A percentile compares a stretch with the other conserved stretches of the same genome.
Conservation (phyloP, 2,329 filamentous ascomycete species). For the Xylaria sp. region DNA sequence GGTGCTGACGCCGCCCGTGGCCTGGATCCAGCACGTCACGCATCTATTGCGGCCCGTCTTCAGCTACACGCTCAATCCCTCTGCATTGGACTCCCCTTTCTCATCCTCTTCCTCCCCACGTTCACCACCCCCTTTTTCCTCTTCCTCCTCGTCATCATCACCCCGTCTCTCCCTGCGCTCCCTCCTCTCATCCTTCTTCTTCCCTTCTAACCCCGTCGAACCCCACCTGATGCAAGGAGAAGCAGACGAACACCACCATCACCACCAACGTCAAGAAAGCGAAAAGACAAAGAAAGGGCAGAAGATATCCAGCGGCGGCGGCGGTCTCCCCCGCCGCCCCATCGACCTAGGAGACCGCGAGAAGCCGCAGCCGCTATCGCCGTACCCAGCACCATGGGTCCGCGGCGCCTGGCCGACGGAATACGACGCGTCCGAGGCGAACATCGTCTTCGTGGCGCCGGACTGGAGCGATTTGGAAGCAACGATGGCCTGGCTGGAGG, state of each 20-base stretch:
- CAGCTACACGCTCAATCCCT: slow-evolving; percentile 45
- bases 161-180: slow-evolving; percentile 3
- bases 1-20: slow-evolving; percentile 59
- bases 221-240: background rate
- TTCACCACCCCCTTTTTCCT: background rate
- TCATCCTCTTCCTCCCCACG: background rate
- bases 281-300: too few species aligned
- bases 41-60: slow-evolving; percentile 60
- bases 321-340: slow-evolving; percentile 31
- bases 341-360: slow-evolving; percentile 27
- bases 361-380: slow-evolving; percentile 13
- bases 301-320: background rate
- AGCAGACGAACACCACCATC: background rate
- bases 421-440: slow-evolving; percentile 42
- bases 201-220: background rate
- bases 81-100: slow-evolving; percentile 4
- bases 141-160: background rate
- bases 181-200: background rate
- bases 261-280: background rate
- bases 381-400: slow-evolving; percentile 49
- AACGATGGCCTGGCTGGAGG: slow-evolving; percentile 59
- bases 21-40: slow-evolving; percentile 62
- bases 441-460: slow-evolving; percentile 60
- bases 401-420: slow-evolving; percentile 54
- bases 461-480: slow-evolving; percentile 64